Percentiles rank a stretch among this genome's conserved stretches.
These are phyloP conservation scores for Saccharomycopsis fibuligera DNA, from an alignment of 805 yeast genomes.

Conservation along the genomic window DNA sequence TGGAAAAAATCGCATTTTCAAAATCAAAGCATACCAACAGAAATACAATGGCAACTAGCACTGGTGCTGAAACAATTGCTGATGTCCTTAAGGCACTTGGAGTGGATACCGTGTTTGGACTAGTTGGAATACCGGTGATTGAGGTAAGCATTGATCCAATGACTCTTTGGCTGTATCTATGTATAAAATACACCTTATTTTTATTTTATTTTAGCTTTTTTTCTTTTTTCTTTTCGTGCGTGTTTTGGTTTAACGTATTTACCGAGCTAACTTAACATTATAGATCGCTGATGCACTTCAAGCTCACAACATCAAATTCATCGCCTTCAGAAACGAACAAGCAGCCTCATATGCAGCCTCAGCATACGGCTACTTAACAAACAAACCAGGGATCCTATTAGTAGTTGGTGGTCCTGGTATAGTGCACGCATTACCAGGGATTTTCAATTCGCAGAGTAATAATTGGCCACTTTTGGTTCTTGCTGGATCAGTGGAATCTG, in stretches of 20 bases:
- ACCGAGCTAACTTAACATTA: not conserved
- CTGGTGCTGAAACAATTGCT: conserved; percentile 46
- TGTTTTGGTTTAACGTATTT: not conserved
- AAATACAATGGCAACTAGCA: not conserved
- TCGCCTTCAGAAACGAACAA: conserved; percentile 65
- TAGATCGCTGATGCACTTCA: conserved; percentile 54
- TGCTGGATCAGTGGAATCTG: conserved; percentile 54
- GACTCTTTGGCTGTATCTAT: not conserved
- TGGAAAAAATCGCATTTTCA: too few relatives aligned
- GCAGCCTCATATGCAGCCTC: conserved; percentile 74
- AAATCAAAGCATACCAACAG: too few relatives aligned
- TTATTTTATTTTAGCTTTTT: not conserved
- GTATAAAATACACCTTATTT: not conserved
- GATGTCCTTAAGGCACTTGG: conserved; percentile 41
- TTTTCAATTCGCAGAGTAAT: conserved; percentile 55
- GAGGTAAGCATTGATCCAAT: conserved; percentile 35
- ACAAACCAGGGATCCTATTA: conserved; percentile 57
- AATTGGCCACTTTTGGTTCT: conserved; percentile 60
- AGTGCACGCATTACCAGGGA: conserved; percentile 61
- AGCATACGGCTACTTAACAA: conserved; percentile 59
- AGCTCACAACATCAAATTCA: conserved; percentile 45
- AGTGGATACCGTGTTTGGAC: conserved; percentile 54
- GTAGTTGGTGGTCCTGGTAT: conserved; percentile 78
- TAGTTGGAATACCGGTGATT: conserved; percentile 72
- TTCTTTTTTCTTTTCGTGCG: not conserved